Conservation (phyloP, 1,139 yeast species). For the Saccharomyces hybrid region DNA sequence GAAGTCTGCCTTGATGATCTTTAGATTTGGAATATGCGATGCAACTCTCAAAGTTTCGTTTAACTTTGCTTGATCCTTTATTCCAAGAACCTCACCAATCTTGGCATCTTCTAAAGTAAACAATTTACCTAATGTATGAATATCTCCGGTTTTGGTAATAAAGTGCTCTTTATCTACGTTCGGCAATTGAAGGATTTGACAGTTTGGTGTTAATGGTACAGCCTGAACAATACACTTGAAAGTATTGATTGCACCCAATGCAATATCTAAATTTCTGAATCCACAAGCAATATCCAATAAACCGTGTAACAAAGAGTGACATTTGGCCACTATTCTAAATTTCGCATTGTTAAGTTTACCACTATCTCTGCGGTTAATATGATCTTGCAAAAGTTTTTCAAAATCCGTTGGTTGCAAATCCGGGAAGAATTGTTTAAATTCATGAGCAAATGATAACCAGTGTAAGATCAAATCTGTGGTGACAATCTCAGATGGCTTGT, state of each 20-base stretch:
- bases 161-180: constrained; percentile 43
- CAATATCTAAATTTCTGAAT: constrained; percentile 65
- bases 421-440: constrained; percentile 44
- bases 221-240: constrained; percentile 76
- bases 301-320: constrained; percentile 64
- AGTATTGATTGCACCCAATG: constrained; percentile 55
- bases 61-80: constrained; percentile 41
- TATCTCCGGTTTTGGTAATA: constrained; percentile 34
- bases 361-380: constrained; percentile 46
- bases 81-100: constrained; percentile 50
- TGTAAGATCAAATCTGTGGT: constrained; percentile 51
- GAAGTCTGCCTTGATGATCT: constrained; percentile 64
- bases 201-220: constrained; percentile 48
- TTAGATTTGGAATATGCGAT: constrained; percentile 57
- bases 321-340: constrained; percentile 50
- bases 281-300: constrained; percentile 73
- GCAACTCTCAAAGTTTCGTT: constrained; percentile 54
- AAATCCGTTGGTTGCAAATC: constrained; percentile 43
- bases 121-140: constrained; percentile 60
- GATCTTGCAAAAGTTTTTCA: constrained; percentile 45
- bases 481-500: constrained; percentile 68
- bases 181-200: constrained; percentile 77
- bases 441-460: constrained; percentile 58
- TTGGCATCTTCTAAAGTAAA: constrained; percentile 50
- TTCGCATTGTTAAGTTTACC: constrained; percentile 39